A percentile compares a stretch with the other conserved stretches of the same genome.
phyloP scores from a whole-genome alignment of 345 rosid species.

The Moricandia moricandioides region DNA sequence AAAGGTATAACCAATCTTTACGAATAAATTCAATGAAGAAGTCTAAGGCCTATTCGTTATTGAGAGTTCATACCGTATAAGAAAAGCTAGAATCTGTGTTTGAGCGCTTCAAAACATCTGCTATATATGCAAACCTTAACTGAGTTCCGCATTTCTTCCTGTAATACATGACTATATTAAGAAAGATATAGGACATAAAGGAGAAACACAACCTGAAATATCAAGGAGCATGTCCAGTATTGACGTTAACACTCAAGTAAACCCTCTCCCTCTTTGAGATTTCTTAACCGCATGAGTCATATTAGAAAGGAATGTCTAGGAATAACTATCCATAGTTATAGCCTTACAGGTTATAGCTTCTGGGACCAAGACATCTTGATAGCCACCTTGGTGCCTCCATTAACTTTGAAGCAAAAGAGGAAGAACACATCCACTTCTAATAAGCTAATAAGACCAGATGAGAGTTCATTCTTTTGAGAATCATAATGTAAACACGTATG shows the following conservation, averaged over 20 bases:
- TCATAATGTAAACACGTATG: too few relatives aligned
- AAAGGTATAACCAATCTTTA: too few relatives aligned
- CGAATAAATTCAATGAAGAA: neutral
- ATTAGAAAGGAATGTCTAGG: conserved; percentile 54
- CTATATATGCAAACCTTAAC: conserved; percentile 67
- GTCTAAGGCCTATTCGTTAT: conserved; percentile 11
- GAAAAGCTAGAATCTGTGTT: too few relatives aligned
- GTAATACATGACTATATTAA: conserved; percentile 14
- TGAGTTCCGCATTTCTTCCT: conserved; percentile 60
- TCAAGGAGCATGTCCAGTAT: conserved; percentile 36
- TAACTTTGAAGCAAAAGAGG: conserved; percentile 47
- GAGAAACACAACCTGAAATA: neutral
- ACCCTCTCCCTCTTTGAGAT: conserved; percentile 59
- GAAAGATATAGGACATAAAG: neutral
- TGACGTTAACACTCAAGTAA: conserved; percentile 60
- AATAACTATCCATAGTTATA: conserved; percentile 56
- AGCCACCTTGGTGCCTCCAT: conserved; percentile 74
- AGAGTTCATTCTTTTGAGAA: too few relatives aligned
- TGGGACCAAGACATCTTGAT: conserved; percentile 76
- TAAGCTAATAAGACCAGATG: too few relatives aligned
- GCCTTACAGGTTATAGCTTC: conserved; percentile 51
- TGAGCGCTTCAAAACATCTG: conserved; percentile 86
- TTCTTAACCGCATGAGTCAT: conserved; percentile 73
- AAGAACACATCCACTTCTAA: too few relatives aligned
- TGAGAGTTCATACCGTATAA: conserved; percentile 54